phyloP scores from a whole-genome alignment of 1,284 basidiomycete genomes.

The Peniophora sp. region DNA sequence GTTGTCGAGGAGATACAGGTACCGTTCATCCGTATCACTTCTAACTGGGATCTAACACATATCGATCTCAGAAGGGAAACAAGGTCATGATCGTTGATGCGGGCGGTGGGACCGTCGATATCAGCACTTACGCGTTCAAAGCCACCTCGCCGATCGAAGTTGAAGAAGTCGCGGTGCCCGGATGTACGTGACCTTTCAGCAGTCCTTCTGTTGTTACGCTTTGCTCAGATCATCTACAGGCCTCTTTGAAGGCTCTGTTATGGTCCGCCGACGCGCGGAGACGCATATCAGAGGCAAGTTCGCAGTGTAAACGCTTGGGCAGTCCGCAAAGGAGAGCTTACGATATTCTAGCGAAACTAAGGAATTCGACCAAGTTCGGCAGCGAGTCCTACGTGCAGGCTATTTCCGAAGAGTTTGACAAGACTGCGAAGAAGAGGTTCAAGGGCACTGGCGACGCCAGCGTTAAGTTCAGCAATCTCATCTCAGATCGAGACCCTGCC shows the following conservation, averaged over 20 bases:
- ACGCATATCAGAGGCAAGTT: too few species aligned
- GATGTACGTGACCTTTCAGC: constrained; percentile 5
- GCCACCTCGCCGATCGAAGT: constrained; percentile 3
- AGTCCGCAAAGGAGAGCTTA: constrained; percentile 13
- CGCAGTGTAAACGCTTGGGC: constrained; percentile 17
- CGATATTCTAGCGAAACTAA: constrained; percentile 21
- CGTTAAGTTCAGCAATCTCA: constrained; percentile 38
- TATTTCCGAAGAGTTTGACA: constrained; percentile 42
- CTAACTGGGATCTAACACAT: too few species aligned
- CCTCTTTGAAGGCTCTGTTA: constrained; percentile 26
- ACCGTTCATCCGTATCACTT: too few species aligned
- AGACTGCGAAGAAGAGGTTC: constrained; percentile 40
- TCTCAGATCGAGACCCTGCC: constrained; percentile 33
- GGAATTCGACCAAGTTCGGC: constrained; percentile 23
- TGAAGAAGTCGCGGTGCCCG: constrained; percentile 6
- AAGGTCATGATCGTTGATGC: constrained; percentile 11
- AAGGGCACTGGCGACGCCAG: constrained; percentile 29
- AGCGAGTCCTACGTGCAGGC: constrained; percentile 29
- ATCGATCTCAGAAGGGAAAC: constrained; percentile 5
- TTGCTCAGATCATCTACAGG: constrained; percentile 14
- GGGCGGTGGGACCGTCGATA: constrained; percentile 12
- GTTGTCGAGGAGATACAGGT: too few species aligned
- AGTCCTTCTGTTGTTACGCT: neutral
- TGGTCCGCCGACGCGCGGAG: constrained; percentile 32
- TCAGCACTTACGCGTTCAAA: constrained; percentile 9